Evolutionary conservation across 1,284 basidiomycete genomes (phyloP), one percentile per base, ranked within the genome.

Genomic region (Puccinia hordei): DNA sequence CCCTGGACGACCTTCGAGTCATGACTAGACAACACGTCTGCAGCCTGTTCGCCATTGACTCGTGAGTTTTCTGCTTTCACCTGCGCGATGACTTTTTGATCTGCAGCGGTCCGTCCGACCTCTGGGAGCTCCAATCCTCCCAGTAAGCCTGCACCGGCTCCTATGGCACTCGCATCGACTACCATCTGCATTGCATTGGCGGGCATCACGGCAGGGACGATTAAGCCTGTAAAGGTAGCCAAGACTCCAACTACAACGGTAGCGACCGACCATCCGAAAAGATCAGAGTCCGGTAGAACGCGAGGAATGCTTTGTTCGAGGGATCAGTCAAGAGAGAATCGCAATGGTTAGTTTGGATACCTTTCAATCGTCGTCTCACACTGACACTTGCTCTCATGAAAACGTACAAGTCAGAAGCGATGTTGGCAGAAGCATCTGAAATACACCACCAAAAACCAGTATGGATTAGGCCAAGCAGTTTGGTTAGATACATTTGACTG

Each of bases 371-470:
- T 27, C 1, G 2, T 63, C 27, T 0, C 3, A 8, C 12, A 33
- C 17, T 63, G 24, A 63, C 59, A 33, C 15, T n/a, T 12, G 30
- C 19, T 38, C 59, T 27, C n/a, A n/a, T 9, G 41, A 44, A 0
- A 49, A 63, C 77, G 59, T 79, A 79, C 77, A 79, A 79, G 41
- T 79, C 77, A 41, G 77, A 72, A 2, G 44, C 77, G 49, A 79
- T 79, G 46, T 68, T 68, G 3, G 77, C 51, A 63, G 77, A 79
- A 33, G 68, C 66, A 27, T 79, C 77, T 79, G 44, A 10, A 51
- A 71, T 22, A 30, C 17, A 33, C 15, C 30, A 9, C 19, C n/a
- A 71, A 49, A 10, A 72, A 33, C 6, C 22, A 15, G n/a, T 2
- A 22, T 5, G 10, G 30, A 24, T 24, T 1, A 13, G 35, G 46